Evolutionary conservation across 2,329 filamentous ascomycete genomes (phyloP).

Genomic region (Aspergillus luchuensis): DNA sequence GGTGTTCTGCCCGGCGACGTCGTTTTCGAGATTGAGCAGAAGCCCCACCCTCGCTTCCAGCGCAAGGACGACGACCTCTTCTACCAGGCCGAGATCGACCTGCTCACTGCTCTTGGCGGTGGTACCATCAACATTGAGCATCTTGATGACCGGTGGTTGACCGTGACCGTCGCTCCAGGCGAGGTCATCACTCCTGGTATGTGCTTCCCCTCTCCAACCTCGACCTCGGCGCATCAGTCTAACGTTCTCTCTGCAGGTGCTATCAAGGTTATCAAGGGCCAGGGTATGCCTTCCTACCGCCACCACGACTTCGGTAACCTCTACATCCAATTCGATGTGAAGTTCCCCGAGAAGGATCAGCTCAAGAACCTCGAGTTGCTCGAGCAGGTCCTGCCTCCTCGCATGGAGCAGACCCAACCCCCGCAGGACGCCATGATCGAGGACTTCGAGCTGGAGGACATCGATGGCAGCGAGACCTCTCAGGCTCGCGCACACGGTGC

Average conservation of each 20-base stretch:
- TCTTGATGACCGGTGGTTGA: conserved; percentile 95
- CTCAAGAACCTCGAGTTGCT: conserved; percentile 74
- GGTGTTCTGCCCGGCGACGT: conserved; percentile 94
- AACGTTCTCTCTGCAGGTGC: conserved; percentile 60
- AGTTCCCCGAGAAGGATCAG: conserved; percentile 80
- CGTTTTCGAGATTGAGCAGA: conserved; percentile 98
- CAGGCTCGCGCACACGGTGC: conserved; percentile 69
- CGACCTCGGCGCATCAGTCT: neutral
- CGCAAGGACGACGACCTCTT: conserved; percentile 95
- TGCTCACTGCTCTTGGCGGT: conserved; percentile 90
- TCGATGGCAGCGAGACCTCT: conserved; percentile 68
- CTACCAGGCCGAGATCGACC: conserved; percentile 92
- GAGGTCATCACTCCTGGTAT: conserved; percentile 92
- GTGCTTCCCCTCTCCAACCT: conserved; percentile 33
- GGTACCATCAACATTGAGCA: conserved; percentile 92
- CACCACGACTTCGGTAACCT: conserved; percentile 96
- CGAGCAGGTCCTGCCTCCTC: conserved; percentile 79
- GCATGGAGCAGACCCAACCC: conserved; percentile 64
- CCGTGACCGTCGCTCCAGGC: conserved; percentile 86
- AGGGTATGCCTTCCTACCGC: conserved; percentile 95
- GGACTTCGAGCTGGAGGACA: conserved; percentile 80
- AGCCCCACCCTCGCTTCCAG: conserved; percentile 94
- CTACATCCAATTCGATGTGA: conserved; percentile 96
- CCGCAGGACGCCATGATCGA: conserved; percentile 89
- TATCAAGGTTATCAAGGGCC: conserved; percentile 90